Evolutionary conservation across 129 eudicot genomes (phyloP).

Genomic region (Erigeron canadensis): DNA sequence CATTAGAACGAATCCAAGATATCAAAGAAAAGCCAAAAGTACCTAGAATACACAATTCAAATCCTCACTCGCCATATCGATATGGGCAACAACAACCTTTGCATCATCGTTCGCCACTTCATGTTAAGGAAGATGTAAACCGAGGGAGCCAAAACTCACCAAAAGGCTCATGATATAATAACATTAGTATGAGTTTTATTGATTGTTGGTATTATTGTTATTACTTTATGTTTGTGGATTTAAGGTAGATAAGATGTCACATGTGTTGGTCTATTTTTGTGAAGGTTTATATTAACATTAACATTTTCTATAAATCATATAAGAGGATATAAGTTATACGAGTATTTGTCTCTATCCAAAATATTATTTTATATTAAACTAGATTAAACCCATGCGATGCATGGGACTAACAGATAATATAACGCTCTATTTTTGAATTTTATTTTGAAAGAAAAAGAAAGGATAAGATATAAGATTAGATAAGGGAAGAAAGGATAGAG

Average conservation of each 20-base stretch:
- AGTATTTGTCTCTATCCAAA: too few species aligned
- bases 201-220: too few species aligned
- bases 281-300: constrained; percentile 6
- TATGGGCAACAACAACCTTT: constrained; percentile 36
- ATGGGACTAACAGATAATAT: too few species aligned
- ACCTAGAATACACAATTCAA: constrained; percentile 44
- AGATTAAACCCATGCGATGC: too few species aligned
- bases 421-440: too few species aligned
- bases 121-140: constrained; percentile 37
- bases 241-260: constrained; percentile 7
- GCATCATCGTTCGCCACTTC: constrained; percentile 54
- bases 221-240: constrained; percentile 21
- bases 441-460: too few species aligned
- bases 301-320: background rate
- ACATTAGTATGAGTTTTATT: constrained; percentile 17
- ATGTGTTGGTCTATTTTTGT: constrained; percentile 16
- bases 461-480: too few species aligned
- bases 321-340: too few species aligned
- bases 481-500: too few species aligned
- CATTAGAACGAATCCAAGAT: constrained; percentile 43
- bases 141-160: constrained; percentile 29
- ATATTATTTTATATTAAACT: too few species aligned
- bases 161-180: constrained; percentile 26
- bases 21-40: constrained; percentile 57
- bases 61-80: constrained; percentile 27